These are phyloP conservation scores for Ceriops zippeliana DNA, from an alignment of 345 rosid species.

Conservation along the genomic window DNA sequence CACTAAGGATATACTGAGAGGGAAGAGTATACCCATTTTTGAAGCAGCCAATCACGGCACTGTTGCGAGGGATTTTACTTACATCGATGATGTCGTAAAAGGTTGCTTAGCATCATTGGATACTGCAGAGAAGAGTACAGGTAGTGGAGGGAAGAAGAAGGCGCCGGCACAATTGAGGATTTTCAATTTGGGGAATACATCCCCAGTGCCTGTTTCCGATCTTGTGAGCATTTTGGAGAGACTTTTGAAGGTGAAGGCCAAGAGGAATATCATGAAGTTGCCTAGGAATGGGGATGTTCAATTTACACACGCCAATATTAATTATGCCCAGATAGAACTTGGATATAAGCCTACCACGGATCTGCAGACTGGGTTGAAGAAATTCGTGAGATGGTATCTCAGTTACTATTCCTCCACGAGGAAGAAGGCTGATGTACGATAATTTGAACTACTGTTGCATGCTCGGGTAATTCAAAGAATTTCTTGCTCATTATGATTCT, in stretches of 20 bases:
- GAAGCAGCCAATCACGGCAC: conserved; percentile 67
- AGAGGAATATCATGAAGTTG: conserved; percentile 73
- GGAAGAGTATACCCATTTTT: conserved; percentile 64
- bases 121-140: conserved; percentile 92
- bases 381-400: conserved; percentile 83
- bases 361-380: conserved; percentile 83
- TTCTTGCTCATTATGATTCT: conserved; percentile 47
- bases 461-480: conserved; percentile 29
- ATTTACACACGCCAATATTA: conserved; percentile 87
- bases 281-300: conserved; percentile 93
- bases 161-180: conserved; percentile 83
- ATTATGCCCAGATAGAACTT: conserved; percentile 68
- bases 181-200: conserved; percentile 85
- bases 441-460: conserved; percentile 30
- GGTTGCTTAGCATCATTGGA: conserved; percentile 83
- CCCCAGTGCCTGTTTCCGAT: conserved; percentile 81
- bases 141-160: conserved; percentile 87
- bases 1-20: conserved; percentile 65
- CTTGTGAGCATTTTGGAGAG: conserved; percentile 78
- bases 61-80: conserved; percentile 89
- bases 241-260: conserved; percentile 78
- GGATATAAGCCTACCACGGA: conserved; percentile 86
- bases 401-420: conserved; percentile 59
- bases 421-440: conserved; percentile 48
- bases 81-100: conserved; percentile 87